Percentiles rank a stretch among this genome's conserved stretches.
These are phyloP conservation scores for Cercospora beticola DNA, from an alignment of 2,329 filamentous ascomycete genomes.

Conservation along the genomic window DNA sequence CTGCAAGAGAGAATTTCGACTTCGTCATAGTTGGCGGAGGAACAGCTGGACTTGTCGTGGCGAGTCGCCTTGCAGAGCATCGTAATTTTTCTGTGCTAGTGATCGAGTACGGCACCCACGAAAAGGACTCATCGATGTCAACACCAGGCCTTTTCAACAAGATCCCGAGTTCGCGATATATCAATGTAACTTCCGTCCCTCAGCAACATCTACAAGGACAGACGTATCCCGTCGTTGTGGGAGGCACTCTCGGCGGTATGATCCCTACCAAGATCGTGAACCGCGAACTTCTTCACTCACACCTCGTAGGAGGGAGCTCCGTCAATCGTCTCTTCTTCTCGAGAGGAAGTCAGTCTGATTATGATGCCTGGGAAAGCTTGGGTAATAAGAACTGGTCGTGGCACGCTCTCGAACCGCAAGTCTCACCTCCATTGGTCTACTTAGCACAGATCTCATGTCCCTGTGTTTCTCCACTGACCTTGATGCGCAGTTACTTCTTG, in stretches of 20 bases:
- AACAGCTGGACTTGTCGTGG: too few relatives aligned
- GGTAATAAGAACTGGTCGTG: background rate
- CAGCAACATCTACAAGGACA: background rate
- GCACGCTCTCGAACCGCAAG: background rate
- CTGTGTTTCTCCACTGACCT: background rate
- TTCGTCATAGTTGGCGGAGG: too few relatives aligned
- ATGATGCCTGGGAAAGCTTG: background rate
- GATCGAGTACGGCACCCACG: too few relatives aligned
- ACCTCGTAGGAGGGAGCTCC: background rate
- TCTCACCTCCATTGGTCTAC: background rate
- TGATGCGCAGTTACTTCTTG: background rate
- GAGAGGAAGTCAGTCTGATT: background rate
- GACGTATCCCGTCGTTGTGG: background rate
- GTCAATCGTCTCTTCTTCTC: background rate
- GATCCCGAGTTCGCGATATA: background rate
- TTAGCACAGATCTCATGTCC: background rate
- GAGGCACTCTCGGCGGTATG: background rate
- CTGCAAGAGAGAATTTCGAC: too few relatives aligned
- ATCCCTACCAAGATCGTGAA: background rate
- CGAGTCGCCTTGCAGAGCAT: too few relatives aligned
- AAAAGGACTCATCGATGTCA: background rate
- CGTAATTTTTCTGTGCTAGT: too few relatives aligned
- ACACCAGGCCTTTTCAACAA: background rate
- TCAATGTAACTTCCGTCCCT: background rate
- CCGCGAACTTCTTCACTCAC: background rate